These are phyloP conservation scores for Selenicereus undatus DNA, from an alignment of 148 eudicot genomes.

Conservation along the genomic window DNA sequence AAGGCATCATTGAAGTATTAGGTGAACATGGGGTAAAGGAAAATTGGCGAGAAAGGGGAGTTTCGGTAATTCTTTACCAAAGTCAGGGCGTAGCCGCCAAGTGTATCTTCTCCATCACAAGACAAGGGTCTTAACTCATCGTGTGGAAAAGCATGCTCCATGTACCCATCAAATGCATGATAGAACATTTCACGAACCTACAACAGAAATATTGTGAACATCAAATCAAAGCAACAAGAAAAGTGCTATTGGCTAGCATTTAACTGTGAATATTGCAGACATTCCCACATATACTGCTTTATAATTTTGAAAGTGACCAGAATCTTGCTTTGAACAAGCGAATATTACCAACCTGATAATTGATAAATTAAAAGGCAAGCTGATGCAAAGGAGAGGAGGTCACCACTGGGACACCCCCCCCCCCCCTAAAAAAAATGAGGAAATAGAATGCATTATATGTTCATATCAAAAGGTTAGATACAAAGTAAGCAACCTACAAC, in stretches of 20 bases:
- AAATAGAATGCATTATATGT: too few relatives aligned
- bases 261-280: too few relatives aligned
- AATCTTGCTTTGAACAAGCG: too few relatives aligned
- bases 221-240: background rate
- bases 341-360: too few relatives aligned
- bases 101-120: constrained; percentile 89
- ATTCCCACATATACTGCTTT: too few relatives aligned
- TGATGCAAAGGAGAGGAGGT: too few relatives aligned
- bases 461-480: too few relatives aligned
- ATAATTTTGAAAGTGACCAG: too few relatives aligned
- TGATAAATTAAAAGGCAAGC: too few relatives aligned
- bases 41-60: background rate
- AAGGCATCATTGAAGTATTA: background rate
- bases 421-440: too few relatives aligned
- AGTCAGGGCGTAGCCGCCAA: constrained; percentile 96
- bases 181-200: constrained; percentile 92
- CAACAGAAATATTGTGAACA: background rate
- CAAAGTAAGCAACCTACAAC: too few relatives aligned
- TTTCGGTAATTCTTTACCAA: constrained; percentile 45
- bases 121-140: constrained; percentile 92
- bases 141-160: constrained; percentile 93
- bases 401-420: too few relatives aligned
- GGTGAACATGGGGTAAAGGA: background rate
- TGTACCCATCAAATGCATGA: constrained; percentile 96
- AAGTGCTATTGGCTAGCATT: background rate